Base-by-base conservation (phyloP, 768 basidiomycete genomes). In the Guyanaporus albipodus region DNA sequence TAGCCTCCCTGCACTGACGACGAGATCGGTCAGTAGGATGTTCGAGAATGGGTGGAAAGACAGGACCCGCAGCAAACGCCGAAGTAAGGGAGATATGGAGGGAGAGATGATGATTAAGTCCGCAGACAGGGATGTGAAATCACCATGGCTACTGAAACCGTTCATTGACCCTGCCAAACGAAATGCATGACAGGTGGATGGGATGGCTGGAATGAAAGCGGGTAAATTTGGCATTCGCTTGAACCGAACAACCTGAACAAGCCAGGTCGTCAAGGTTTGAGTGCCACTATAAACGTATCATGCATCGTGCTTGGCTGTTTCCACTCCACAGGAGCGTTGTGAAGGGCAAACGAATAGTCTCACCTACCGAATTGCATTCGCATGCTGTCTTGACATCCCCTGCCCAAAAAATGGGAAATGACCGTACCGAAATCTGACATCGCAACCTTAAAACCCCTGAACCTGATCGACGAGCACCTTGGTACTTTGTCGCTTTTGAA, bases 131-230 rank as follows among this genome's bases (percentile, higher is more conserved):
- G 32, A 49, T n/a, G 33, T 41, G 23, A 40, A 24, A 48, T 56
- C 37, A n/a, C 56, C 59, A 59, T 62, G 59, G 29, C 49, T 61
- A 62, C 61, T 32, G 33, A 22, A 17, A 42, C n/a, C 7, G 24
- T 35, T 50, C 46, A 21, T 21, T 22, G 33, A 22, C 32, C 32
- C 40, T 36, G 18, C 7, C 21, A 15, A 35, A 41, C 44, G 37
- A 34, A 38, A 40, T 42, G 38, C n/a, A 10, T 37, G 36, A 4
- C 23, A 37, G 7, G 36, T 36, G 12, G 35, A 27, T 32, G 49
- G 28, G 49, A 46, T 35, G 11, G 43, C 35, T 40, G 35, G 32
- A 42, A 43, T 45, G 22, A 46, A 50, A 21, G 47, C 28, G 44
- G 10, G 38, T 48, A 38, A 33, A 36, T 29, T 24, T 35, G 41